phyloP scores from a whole-genome alignment of 1,284 basidiomycete genomes.

The Austroboletus rostrupii region DNA sequence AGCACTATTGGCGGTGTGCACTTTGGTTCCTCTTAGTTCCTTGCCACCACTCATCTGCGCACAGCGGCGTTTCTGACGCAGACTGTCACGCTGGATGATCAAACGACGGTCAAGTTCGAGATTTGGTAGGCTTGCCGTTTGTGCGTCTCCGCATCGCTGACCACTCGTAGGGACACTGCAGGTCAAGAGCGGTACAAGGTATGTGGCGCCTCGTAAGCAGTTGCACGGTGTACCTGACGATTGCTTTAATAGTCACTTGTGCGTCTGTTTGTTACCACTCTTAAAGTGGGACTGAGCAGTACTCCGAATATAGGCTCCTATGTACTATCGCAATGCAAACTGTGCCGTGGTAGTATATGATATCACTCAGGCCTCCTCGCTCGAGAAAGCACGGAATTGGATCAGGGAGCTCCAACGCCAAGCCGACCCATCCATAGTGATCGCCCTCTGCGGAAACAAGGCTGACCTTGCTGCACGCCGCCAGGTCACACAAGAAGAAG shows the following conservation, averaged over 20 bases:
- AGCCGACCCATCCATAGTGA: conserved; percentile 94
- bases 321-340: conserved; percentile 90
- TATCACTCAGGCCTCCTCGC: conserved; percentile 80
- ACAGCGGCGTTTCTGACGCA: conserved; percentile 94
- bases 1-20: conserved; percentile 77
- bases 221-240: neutral
- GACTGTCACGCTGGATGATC: conserved; percentile 87
- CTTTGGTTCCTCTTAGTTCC: conserved; percentile 5
- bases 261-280: conserved; percentile 24
- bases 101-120: conserved; percentile 94
- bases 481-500: conserved; percentile 80
- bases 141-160: neutral
- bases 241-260: conserved; percentile 53
- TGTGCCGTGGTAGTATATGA: conserved; percentile 87
- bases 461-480: conserved; percentile 79
- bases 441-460: conserved; percentile 96
- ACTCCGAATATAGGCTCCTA: conserved; percentile 63
- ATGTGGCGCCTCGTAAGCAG: conserved; percentile 21
- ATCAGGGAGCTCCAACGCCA: conserved; percentile 95
- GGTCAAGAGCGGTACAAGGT: conserved; percentile 93
- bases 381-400: conserved; percentile 97
- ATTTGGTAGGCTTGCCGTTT: conserved; percentile 74
- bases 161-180: conserved; percentile 73
- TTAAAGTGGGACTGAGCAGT: conserved; percentile 6
- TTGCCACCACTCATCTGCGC: conserved; percentile 14